phyloP scores from a whole-genome alignment of 805 yeast species.

The Candida pseudoglaebosa region DNA sequence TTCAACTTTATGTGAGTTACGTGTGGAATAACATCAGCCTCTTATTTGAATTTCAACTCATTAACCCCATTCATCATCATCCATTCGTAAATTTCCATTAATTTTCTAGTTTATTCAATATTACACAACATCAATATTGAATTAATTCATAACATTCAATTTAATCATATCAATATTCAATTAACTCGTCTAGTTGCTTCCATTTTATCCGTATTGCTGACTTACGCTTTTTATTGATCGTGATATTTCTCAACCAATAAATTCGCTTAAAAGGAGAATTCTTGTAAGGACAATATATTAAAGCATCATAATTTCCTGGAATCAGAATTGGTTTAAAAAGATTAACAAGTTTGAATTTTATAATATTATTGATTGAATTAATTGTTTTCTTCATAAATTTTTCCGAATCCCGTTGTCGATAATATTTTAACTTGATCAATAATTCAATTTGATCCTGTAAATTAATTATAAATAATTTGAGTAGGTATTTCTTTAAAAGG shows the following conservation, averaged over 20 bases:
- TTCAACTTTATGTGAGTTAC: no score
- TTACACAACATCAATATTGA: no score
- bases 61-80: no score
- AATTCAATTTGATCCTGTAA: slow-evolving; percentile 36
- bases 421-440: slow-evolving; percentile 32
- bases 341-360: slow-evolving; percentile 24
- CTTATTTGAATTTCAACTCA: no score
- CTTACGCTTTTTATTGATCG: neutral
- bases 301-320: neutral
- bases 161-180: slow-evolving; percentile 4
- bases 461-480: slow-evolving; percentile 34
- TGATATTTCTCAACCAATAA: slow-evolving; percentile 22
- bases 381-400: slow-evolving; percentile 24
- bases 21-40: no score
- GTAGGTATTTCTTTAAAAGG: slow-evolving; percentile 28
- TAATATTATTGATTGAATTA: slow-evolving; percentile 23
- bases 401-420: slow-evolving; percentile 23
- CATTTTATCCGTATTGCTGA: slow-evolving; percentile 1
- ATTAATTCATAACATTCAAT: neutral
- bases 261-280: slow-evolving; percentile 27
- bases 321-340: slow-evolving; percentile 14
- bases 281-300: slow-evolving; percentile 5
- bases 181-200: slow-evolving; percentile 5
- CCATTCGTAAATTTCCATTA: no score
- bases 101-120: no score